A percentile compares a stretch with the other conserved stretches of the same genome.
These are phyloP conservation scores for Irpex sp. DNA, from an alignment of 1,284 basidiomycete species.

Conservation along the genomic window DNA sequence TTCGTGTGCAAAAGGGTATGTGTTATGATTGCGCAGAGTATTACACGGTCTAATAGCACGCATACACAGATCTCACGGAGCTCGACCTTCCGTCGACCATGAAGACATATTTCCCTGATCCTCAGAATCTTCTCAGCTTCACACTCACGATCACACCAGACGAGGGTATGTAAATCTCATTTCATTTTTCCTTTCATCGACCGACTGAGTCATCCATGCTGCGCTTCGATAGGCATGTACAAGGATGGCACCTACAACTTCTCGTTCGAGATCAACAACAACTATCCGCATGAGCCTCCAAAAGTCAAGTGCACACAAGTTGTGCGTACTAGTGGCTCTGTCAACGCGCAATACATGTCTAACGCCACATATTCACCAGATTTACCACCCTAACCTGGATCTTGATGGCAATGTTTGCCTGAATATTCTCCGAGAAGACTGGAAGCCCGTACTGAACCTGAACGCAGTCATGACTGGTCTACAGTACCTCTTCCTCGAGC, in stretches of 20 bases:
- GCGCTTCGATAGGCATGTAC: slow-evolving; percentile 81
- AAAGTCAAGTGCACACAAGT: slow-evolving; percentile 98
- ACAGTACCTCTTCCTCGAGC: slow-evolving; percentile 97
- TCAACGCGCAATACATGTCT: background rate
- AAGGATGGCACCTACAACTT: slow-evolving; percentile 92
- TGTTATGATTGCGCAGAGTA: too few species aligned
- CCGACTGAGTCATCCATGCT: slow-evolving; percentile 1
- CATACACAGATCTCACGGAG: slow-evolving; percentile 83
- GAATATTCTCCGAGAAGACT: slow-evolving; percentile 98
- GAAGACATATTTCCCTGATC: slow-evolving; percentile 92
- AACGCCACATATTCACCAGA: slow-evolving; percentile 46
- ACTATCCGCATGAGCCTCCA: slow-evolving; percentile 98
- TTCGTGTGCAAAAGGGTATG: slow-evolving; percentile 98
- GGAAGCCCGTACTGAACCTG: slow-evolving; percentile 98
- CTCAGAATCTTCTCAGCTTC: slow-evolving; percentile 94
- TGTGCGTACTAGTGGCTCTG: slow-evolving; percentile 43
- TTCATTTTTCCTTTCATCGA: background rate
- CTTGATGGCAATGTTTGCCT: slow-evolving; percentile 95
- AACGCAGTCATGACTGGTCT: slow-evolving; percentile 97
- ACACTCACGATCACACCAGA: slow-evolving; percentile 93
- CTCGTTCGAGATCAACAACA: slow-evolving; percentile 93
- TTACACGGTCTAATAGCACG: background rate
- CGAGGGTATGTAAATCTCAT: slow-evolving; percentile 68
- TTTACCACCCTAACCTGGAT: slow-evolving; percentile 99
- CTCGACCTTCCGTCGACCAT: slow-evolving; percentile 95